Evolutionary conservation across 345 rosid species (phyloP), one percentile per base, ranked within the genome.

Genomic region (Gossypium australe): DNA sequence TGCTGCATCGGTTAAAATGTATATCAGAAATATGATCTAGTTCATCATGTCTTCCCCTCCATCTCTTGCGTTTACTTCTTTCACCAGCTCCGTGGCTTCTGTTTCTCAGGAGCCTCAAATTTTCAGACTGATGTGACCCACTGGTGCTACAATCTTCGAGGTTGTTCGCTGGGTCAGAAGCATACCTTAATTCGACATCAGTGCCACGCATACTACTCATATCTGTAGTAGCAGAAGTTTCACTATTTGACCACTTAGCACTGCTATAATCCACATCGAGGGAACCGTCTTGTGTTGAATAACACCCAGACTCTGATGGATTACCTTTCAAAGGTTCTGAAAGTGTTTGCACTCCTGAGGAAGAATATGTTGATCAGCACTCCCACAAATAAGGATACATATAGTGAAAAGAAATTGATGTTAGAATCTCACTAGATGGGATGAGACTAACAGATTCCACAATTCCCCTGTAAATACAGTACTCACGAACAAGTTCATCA

Each of bases 381-480:
- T 77, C 51, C 59, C 74, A 34, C 17, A 65, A 72, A 65, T 48
- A 45, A 71, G 48, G 64, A 60, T 11, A 58, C 51, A 69, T 62
- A 67, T 66, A 65, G 59, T 53, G 63, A 73, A 22, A 25, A 52
- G n/a, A 70, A 52, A 11, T 29, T 52, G n/a, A 70, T 9, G 38
- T 55, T 74, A 47, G 10, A 43, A 68, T 79, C 81, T 87, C 70
- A 90, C 86, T 89, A 64, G 83, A 75, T 74, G 77, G 56, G 53
- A 73, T 29, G 20, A 79, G 20, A 74, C 72, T 47, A 75, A 84
- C 86, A 74, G 89, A 85, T 53, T 87, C 88, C 13, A 92, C 85
- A 67, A 94, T 88, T 72, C 98, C 98, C 85, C 98, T 85, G 64
- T 91, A 94, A 47, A 94, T 86, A 85, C 98, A 94, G 76, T 94